A percentile compares a stretch with the other conserved stretches of the same genome.
Evolutionary conservation across 257 asterid species (phyloP).

Genomic region (Galeopsis tetrahit): DNA sequence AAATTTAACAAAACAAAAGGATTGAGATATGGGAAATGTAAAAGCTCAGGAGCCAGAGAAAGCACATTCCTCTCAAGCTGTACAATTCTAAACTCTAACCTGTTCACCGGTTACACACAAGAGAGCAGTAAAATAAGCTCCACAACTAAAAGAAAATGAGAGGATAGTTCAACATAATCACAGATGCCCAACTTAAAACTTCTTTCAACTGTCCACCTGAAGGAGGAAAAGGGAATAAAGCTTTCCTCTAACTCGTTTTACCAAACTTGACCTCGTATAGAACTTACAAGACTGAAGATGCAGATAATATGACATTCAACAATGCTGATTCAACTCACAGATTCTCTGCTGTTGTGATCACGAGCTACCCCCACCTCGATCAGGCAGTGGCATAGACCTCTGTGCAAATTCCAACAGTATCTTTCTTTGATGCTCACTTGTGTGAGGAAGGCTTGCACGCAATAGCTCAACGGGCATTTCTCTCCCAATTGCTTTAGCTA

Average conservation of each 20-base stretch:
- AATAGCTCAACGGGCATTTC: slow-evolving; percentile 81
- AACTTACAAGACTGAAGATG: slow-evolving; percentile 20
- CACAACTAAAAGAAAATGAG: slow-evolving; percentile 17
- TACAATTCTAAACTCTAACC: slow-evolving; percentile 40
- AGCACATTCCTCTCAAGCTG: slow-evolving; percentile 32
- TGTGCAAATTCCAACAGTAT: slow-evolving; percentile 63
- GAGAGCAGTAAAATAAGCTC: slow-evolving; percentile 53
- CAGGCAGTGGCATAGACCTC: slow-evolving; percentile 60
- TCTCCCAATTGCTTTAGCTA: slow-evolving; percentile 57
- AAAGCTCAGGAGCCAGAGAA: slow-evolving; percentile 26
- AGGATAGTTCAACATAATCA: slow-evolving; percentile 17
- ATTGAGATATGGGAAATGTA: slow-evolving; percentile 25
- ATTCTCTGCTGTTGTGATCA: slow-evolving; percentile 36
- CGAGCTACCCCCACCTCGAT: slow-evolving; percentile 40
- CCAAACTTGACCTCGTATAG: background rate
- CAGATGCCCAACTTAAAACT: slow-evolving; percentile 29
- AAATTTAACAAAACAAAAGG: background rate
- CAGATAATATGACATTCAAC: slow-evolving; percentile 20
- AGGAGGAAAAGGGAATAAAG: background rate
- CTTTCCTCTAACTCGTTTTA: slow-evolving; percentile 12
- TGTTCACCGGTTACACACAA: slow-evolving; percentile 39
- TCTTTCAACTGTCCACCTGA: slow-evolving; percentile 27
- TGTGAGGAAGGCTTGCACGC: slow-evolving; percentile 82
- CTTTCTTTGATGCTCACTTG: slow-evolving; percentile 68
- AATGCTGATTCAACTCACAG: slow-evolving; percentile 17